Conservation (phyloP, 2,329 filamentous ascomycete species). For the Ceratocystis papillata region DNA sequence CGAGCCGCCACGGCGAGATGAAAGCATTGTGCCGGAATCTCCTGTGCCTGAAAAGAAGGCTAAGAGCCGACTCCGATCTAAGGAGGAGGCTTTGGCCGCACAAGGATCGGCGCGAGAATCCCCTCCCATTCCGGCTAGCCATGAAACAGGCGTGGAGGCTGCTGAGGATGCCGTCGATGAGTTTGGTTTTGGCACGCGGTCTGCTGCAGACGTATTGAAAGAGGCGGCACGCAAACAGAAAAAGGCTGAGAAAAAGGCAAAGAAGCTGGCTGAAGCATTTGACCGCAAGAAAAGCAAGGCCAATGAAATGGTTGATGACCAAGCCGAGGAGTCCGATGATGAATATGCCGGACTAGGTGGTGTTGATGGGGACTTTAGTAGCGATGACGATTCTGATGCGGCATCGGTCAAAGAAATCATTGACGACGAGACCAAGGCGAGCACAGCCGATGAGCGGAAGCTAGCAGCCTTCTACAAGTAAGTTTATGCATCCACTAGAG, state of each 20-base stretch:
- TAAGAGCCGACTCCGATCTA: slow-evolving; percentile 35
- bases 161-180: slow-evolving; percentile 30
- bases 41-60: slow-evolving; percentile 40
- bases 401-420: slow-evolving; percentile 75
- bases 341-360: slow-evolving; percentile 94
- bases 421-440: slow-evolving; percentile 46
- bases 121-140: slow-evolving; percentile 32
- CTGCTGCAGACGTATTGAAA: slow-evolving; percentile 60
- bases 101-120: slow-evolving; percentile 31
- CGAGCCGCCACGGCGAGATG: slow-evolving; percentile 33
- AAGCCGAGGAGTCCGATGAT: slow-evolving; percentile 94
- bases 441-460: slow-evolving; percentile 61
- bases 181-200: slow-evolving; percentile 32
- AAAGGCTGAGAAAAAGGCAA: slow-evolving; percentile 28
- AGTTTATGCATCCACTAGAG: slow-evolving; percentile 34
- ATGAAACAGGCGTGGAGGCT: slow-evolving; percentile 31
- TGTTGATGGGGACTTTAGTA: slow-evolving; percentile 68
- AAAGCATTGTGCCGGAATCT: slow-evolving; percentile 45
- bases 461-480: slow-evolving; percentile 83
- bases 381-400: slow-evolving; percentile 58
- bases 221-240: slow-evolving; percentile 49
- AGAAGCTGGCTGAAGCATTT: slow-evolving; percentile 43
- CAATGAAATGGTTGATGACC: slow-evolving; percentile 78
- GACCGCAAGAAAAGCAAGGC: slow-evolving; percentile 82
- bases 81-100: slow-evolving; percentile 30